Evolutionary conservation across 1,284 basidiomycete species (phyloP), one percentile per base, ranked within the genome.

Genomic region (Gomphus bonarii): DNA sequence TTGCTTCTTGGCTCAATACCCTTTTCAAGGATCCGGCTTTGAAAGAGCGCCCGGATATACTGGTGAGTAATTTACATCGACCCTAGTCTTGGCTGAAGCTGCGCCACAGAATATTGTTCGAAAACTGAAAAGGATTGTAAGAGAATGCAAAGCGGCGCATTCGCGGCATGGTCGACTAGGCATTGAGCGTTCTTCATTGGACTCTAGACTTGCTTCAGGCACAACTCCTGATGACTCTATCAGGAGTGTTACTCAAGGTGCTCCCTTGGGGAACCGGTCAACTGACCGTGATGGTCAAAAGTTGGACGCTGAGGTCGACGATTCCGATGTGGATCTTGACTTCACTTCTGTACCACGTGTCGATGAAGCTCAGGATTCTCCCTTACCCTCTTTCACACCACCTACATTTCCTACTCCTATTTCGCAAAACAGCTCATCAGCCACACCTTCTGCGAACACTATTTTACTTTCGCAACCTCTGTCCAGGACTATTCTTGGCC

Each of bases 1-100:
- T 92, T 56, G 80, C 88, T 14, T 75, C 77, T 55, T 92, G 89
- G 89, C 66, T 94, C 56, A 94, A 94, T 67, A 73, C 79, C n/a
- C 68, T 90, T 59, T 73, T 79, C 44, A 75, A 77, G 61, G 86
- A 90, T 69, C 81, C 83, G 22, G 76, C 85, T 50, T 67, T 89
- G 66, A 74, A 77, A 65, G 77, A 75, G 62, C 80, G 82, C 63
- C 71, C 71, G 57, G 87, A 89, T 65, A 86, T 84, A 33, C 62
- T 82, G 71, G 88, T 90, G 65, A 70, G 86, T 74, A 53, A 43
- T 48, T 56, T 51, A 48, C 33, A 44, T 31, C 30, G 55, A 43
- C 52, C 56, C 56, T 46, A 11, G 20, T n/a, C 14, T 11, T 35
- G n/a, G 33, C 57, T n/a, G 44, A 10, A 28, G 43, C 49, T 38